Percentiles rank a stretch among this genome's conserved stretches.
phyloP scores from a whole-genome alignment of 495 filamentous ascomycete genomes.

The Penicillium coffeae region DNA sequence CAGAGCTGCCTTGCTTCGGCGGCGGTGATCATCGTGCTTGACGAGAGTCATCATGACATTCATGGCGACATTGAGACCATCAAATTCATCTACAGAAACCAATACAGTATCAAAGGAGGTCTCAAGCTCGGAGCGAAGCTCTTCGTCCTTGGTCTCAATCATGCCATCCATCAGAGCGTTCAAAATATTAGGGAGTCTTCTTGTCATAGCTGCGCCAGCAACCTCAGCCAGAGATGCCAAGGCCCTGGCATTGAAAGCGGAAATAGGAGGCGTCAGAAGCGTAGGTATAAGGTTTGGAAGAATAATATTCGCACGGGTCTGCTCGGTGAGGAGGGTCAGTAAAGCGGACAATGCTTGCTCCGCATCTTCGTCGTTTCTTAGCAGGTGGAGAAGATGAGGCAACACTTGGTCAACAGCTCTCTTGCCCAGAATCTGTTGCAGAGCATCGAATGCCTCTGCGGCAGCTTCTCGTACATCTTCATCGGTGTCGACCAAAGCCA shows the following conservation, averaged over 20 bases:
- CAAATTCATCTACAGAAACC: slow-evolving; percentile 89
- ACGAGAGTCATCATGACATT: slow-evolving; percentile 80
- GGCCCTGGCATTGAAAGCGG: slow-evolving; percentile 89
- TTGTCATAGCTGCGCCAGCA: slow-evolving; percentile 81
- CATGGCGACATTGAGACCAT: slow-evolving; percentile 93
- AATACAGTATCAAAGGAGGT: slow-evolving; percentile 81
- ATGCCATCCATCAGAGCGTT: slow-evolving; percentile 93
- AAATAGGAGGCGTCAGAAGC: slow-evolving; percentile 82
- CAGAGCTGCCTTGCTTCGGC: slow-evolving; percentile 68
- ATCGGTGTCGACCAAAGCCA: slow-evolving; percentile 85
- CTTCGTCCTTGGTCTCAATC: slow-evolving; percentile 69
- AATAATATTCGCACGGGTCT: slow-evolving; percentile 91
- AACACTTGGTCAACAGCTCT: slow-evolving; percentile 90
- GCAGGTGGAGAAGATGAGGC: slow-evolving; percentile 81
- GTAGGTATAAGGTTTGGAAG: slow-evolving; percentile 94
- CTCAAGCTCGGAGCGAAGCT: slow-evolving; percentile 69
- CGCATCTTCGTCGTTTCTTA: slow-evolving; percentile 79
- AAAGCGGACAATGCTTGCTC: slow-evolving; percentile 90
- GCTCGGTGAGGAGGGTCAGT: slow-evolving; percentile 87
- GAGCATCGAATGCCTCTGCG: slow-evolving; percentile 91
- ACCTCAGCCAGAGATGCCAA: slow-evolving; percentile 90
- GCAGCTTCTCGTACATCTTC: slow-evolving; percentile 91
- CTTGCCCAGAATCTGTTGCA: slow-evolving; percentile 93
- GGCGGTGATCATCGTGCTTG: slow-evolving; percentile 89
- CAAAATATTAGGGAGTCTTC: slow-evolving; percentile 81